These are phyloP conservation scores for Vitis hybrid DNA, from an alignment of 177 flowering plant genomes.

Conservation along the genomic window DNA sequence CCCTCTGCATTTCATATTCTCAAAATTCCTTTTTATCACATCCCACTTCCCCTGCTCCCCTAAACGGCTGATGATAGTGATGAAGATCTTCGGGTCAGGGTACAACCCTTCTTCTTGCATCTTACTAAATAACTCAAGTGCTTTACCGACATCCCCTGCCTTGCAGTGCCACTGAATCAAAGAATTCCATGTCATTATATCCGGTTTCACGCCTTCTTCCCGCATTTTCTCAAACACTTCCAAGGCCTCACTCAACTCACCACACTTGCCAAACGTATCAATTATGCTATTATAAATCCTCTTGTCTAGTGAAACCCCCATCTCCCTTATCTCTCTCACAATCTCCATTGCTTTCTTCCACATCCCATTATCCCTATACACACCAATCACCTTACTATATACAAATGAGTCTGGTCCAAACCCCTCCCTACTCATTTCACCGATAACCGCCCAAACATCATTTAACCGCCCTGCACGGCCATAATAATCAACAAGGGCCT, in stretches of 20 bases:
- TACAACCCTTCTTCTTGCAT: conserved; percentile 83
- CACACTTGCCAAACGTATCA: conserved; percentile 75
- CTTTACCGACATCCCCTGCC: conserved; percentile 52
- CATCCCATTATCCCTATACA: conserved; percentile 84
- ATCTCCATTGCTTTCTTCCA: conserved; percentile 79
- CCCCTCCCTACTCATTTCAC: conserved; percentile 55
- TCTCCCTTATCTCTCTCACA: conserved; percentile 59
- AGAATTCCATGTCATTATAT: conserved; percentile 76
- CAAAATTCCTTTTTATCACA: conserved; percentile 54
- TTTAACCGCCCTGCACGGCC: conserved; percentile 61
- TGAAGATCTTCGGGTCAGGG: conserved; percentile 82
- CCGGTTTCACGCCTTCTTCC: conserved; percentile 56
- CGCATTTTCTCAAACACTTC: conserved; percentile 66
- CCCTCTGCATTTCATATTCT: conserved; percentile 58
- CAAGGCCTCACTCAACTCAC: conserved; percentile 66
- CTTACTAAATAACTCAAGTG: conserved; percentile 52
- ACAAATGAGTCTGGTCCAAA: conserved; percentile 44
- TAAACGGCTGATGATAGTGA: conserved; percentile 56
- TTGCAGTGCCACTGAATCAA: conserved; percentile 74
- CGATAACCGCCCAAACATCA: conserved; percentile 58
- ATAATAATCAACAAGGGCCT: conserved; percentile 58
- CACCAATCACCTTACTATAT: conserved; percentile 63
- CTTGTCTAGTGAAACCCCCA: conserved; percentile 50
- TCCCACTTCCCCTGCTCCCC: conserved; percentile 88
- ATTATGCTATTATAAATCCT: conserved; percentile 68